Percentiles rank a stretch among this genome's conserved stretches.
phyloP scores from a whole-genome alignment of 2,329 filamentous ascomycete species.

The Calonectria hawksworthii region DNA sequence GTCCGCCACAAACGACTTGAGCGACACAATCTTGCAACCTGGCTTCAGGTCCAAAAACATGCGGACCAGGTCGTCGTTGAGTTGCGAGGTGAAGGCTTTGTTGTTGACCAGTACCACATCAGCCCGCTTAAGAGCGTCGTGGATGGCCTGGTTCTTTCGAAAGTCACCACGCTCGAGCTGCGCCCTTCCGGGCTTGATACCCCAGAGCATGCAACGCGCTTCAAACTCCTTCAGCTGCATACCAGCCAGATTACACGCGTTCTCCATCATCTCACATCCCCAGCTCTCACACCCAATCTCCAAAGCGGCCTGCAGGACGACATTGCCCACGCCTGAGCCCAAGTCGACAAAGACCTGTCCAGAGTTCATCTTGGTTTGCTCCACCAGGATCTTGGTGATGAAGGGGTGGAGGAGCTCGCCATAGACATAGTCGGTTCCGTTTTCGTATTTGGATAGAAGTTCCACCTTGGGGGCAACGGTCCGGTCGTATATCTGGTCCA shows the following conservation, averaged over 20 bases:
- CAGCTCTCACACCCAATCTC: constrained; percentile 95
- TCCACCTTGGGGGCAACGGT: constrained; percentile 93
- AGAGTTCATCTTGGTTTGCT: constrained; percentile 82
- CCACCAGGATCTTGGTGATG: constrained; percentile 83
- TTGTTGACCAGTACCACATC: constrained; percentile 99
- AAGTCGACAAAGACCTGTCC: constrained; percentile 93
- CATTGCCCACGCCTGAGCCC: constrained; percentile 96
- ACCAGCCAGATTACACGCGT: constrained; percentile 85
- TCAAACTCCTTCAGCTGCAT: constrained; percentile 86
- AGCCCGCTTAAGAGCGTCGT: constrained; percentile 81
- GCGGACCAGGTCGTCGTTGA: constrained; percentile 87
- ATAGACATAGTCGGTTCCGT: constrained; percentile 94
- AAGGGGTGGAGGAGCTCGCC: constrained; percentile 92
- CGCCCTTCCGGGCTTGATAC: constrained; percentile 83
- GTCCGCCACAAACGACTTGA: constrained; percentile 91
- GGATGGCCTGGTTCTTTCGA: constrained; percentile 78
- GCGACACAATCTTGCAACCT: constrained; percentile 89
- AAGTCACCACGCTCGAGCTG: constrained; percentile 88
- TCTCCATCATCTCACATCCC: constrained; percentile 97
- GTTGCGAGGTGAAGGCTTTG: constrained; percentile 89
- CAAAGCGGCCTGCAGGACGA: constrained; percentile 92
- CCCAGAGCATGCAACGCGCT: constrained; percentile 91
- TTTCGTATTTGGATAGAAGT: constrained; percentile 85
- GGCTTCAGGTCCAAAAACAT: constrained; percentile 95
- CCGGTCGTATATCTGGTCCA: constrained; percentile 90